Percentiles rank a stretch among this genome's conserved stretches.
phyloP scores from a whole-genome alignment of 352 stramenopile genomes.

The Aphanomyces astaci region DNA sequence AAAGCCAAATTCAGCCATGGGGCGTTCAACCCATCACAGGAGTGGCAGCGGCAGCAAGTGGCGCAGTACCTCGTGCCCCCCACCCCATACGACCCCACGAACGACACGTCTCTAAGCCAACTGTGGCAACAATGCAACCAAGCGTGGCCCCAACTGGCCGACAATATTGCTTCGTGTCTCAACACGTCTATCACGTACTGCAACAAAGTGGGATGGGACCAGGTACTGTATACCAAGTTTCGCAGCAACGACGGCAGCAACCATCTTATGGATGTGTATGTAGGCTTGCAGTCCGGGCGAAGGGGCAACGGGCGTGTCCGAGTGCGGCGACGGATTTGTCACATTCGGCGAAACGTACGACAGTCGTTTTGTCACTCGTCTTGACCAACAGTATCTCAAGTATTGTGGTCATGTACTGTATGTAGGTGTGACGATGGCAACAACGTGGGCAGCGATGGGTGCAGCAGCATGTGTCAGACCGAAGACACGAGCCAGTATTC shows the following conservation, averaged over 20 bases:
- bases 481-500: neutral
- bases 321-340: slow-evolving; percentile 17
- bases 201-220: slow-evolving; percentile 12
- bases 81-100: neutral
- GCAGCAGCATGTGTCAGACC: slow-evolving; percentile 4
- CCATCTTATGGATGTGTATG: no score
- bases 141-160: neutral
- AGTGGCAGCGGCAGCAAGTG: slow-evolving; percentile 1
- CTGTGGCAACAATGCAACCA: neutral
- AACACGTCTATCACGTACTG: slow-evolving; percentile 14
- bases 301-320: neutral
- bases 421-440: slow-evolving; percentile 17
- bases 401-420: neutral
- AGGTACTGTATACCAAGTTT: neutral
- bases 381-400: no score
- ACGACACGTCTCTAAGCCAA: neutral
- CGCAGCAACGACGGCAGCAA: neutral
- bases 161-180: slow-evolving; percentile 11
- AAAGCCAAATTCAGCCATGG: slow-evolving; percentile 5
- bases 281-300: slow-evolving; percentile 9
- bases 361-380: neutral
- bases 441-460: neutral
- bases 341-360: slow-evolving; percentile 9
- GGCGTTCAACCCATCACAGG: neutral
- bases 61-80: neutral